Evolutionary conservation across 345 rosid genomes (phyloP), one percentile per base, ranked within the genome.

Genomic region (Isatis tinctoria): DNA sequence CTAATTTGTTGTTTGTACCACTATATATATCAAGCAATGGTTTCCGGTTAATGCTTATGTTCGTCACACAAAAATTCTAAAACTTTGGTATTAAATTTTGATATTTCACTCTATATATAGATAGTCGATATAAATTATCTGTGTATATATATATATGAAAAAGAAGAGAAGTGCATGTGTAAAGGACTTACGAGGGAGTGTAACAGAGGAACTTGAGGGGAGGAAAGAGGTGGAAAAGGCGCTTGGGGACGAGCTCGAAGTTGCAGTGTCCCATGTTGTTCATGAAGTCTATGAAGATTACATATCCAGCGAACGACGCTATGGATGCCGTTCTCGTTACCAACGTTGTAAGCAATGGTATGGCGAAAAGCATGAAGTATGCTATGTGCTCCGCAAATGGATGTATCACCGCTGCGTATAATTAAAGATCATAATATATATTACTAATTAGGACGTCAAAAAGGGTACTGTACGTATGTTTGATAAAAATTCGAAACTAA

Each of bases 311-410:
- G 0, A 59, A 24, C 1, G 74, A 58, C 10, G 10, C 43, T 0
- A 83, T 37, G 3, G 90, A 86, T 3, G 72, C 81, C 1, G 84
- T 83, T 24, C 79, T 67, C 0, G 76, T 82, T 1, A 76, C 8
- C 27, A 78, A 0, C 2, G 74, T 62, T 22, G 87, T 76, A 9
- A 83, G 0, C 24, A 82, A 0, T 13, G 93, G 85, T 10, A 81
- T 83, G 13, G 85, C 56, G 51, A 88, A 88, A 14, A 86, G 82
- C 2, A 41, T 18, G 71, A 69, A 86, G 57, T 88, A 88, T 1
- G 82, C 81, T 16, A 88, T 69, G 79, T 82, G 85, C 73, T 88
- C 90, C 9, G 88, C 88, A 70, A 86, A 86, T 2, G 90, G 90
- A 67, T 88, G 90, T 39, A 81, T 77, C 68, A 86, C 93, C 32